These are phyloP conservation scores for Canavalia gladiata DNA, from an alignment of 306 rosid species.

Conservation along the genomic window DNA sequence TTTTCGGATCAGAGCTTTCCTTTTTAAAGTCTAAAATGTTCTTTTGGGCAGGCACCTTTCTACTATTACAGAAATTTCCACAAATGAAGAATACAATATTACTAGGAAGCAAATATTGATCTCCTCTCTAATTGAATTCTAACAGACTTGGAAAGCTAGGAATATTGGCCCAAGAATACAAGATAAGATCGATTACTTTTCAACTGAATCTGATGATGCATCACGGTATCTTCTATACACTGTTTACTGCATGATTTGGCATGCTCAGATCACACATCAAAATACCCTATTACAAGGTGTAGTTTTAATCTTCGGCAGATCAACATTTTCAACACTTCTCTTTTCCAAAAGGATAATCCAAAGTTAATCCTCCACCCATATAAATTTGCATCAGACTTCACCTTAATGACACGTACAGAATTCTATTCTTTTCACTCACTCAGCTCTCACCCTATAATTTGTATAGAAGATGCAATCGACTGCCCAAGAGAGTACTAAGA, in stretches of 20 bases:
- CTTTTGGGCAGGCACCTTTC: background rate
- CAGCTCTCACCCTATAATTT: background rate
- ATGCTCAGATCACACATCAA: slow-evolving; percentile 40
- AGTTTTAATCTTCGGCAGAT: slow-evolving; percentile 30
- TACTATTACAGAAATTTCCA: background rate
- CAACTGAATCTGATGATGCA: background rate
- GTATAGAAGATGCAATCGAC: slow-evolving; percentile 16
- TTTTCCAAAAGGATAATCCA: slow-evolving; percentile 14
- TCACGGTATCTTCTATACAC: slow-evolving; percentile 20
- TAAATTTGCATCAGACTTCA: too few relatives aligned
- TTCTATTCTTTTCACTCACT: too few relatives aligned
- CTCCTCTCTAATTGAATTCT: background rate
- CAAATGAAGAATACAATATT: background rate
- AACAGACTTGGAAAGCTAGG: background rate
- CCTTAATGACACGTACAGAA: too few relatives aligned
- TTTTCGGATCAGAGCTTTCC: slow-evolving; percentile 7
- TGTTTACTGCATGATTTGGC: slow-evolving; percentile 20
- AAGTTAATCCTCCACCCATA: too few relatives aligned
- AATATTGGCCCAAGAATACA: background rate
- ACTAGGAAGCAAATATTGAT: slow-evolving; percentile 3
- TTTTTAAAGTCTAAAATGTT: background rate
- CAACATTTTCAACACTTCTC: slow-evolving; percentile 8
- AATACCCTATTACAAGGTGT: background rate
- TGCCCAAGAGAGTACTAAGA: slow-evolving; percentile 27
- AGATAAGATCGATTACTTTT: background rate